Conservation (phyloP, 805 yeast species). For the Candida dajiaensis region DNA sequence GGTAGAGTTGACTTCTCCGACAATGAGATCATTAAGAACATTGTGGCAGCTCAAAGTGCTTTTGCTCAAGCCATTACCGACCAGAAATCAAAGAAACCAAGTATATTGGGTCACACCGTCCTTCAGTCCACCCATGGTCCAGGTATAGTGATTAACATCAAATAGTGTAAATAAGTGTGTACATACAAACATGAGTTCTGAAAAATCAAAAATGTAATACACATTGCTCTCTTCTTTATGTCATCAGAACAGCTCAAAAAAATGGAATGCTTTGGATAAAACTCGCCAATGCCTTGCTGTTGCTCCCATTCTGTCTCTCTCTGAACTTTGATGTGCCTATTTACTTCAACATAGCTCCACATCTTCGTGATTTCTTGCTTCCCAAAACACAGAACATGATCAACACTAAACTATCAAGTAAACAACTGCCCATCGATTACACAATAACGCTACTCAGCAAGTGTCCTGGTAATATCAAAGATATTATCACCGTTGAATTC, state of each 20-base stretch:
- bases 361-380: neutral
- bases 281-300: neutral
- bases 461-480: neutral
- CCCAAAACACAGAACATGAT: neutral
- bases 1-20: slow-evolving; percentile 78
- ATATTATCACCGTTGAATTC: neutral
- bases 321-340: neutral
- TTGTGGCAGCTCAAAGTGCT: slow-evolving; percentile 60
- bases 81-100: slow-evolving; percentile 63
- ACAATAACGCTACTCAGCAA: neutral
- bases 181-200: neutral
- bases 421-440: neutral
- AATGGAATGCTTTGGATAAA: neutral
- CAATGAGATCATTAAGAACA: slow-evolving; percentile 64
- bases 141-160: slow-evolving; percentile 55
- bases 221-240: neutral
- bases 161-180: neutral
- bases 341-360: neutral
- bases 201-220: neutral
- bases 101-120: slow-evolving; percentile 61
- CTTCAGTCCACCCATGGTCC: slow-evolving; percentile 76
- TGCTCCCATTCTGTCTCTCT: neutral
- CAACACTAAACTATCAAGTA: neutral
- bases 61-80: slow-evolving; percentile 45
- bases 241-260: neutral